Conservation (phyloP, 2,329 filamentous ascomycete genomes). For the Stagonosporopsis cucurbitacearum region DNA sequence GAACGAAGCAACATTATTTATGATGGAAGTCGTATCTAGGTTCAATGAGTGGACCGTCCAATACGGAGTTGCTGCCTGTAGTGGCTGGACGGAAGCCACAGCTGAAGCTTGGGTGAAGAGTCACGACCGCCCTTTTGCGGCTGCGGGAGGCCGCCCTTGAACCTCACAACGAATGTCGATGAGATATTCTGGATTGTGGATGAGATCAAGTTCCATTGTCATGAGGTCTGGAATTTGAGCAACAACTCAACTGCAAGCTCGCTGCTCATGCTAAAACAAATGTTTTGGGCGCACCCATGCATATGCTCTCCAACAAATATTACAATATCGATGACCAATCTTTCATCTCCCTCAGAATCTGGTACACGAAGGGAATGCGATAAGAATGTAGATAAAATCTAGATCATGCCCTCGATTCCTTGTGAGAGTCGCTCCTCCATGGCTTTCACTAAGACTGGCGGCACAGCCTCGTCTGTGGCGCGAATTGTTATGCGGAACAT, state of each 20-base stretch:
- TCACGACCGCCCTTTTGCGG: slow-evolving; percentile 15
- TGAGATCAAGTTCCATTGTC: neutral
- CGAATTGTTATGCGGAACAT: slow-evolving; percentile 95
- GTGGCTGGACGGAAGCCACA: neutral
- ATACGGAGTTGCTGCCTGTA: neutral
- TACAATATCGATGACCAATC: slow-evolving; percentile 19
- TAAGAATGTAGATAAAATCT: slow-evolving; percentile 5
- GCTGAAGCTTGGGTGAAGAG: slow-evolving; percentile 8
- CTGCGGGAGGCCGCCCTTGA: neutral
- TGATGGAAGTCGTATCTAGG: neutral
- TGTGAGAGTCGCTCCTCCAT: slow-evolving; percentile 84
- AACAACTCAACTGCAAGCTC: slow-evolving; percentile 2
- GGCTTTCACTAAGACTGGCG: slow-evolving; percentile 76
- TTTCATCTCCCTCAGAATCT: neutral
- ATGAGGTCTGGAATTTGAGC: slow-evolving; percentile 1
- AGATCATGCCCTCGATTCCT: slow-evolving; percentile 51
- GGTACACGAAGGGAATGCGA: slow-evolving; percentile 6
- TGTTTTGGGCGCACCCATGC: slow-evolving; percentile 11
- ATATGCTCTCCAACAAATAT: slow-evolving; percentile 22
- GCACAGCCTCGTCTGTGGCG: slow-evolving; percentile 90
- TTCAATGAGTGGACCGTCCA: neutral
- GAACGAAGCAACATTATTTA: neutral
- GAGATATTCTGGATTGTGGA: neutral
- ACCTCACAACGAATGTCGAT: neutral
- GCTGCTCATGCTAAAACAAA: slow-evolving; percentile 4